Evolutionary conservation across 768 basidiomycete species (phyloP).

Genomic region (Tulasnella sp.): DNA sequence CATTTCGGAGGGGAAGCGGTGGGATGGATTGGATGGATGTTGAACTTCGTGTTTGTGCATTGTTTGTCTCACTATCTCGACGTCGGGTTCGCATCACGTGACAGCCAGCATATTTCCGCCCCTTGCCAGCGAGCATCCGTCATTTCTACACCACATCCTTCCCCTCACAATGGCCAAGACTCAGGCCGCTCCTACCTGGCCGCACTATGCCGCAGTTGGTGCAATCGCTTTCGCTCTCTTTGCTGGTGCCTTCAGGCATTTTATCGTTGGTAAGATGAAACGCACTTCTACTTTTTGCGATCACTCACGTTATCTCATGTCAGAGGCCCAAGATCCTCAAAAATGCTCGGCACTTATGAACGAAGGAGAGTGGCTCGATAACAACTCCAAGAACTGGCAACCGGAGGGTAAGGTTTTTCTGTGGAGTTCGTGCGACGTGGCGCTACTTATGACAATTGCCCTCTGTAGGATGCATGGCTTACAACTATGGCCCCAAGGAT

Average conservation of each 20-base stretch:
- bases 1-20: too few relatives aligned
- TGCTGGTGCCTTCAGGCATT: conserved; percentile 33
- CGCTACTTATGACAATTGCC: conserved; percentile 3
- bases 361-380: conserved; percentile 68
- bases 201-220: conserved; percentile 36
- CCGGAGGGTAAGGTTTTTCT: conserved; percentile 63
- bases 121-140: too few relatives aligned
- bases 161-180: background rate
- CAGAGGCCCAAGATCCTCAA: conserved; percentile 60
- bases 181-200: conserved; percentile 35
- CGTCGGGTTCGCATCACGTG: too few relatives aligned
- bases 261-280: conserved; percentile 33
- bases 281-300: too few relatives aligned
- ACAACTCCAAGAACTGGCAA: conserved; percentile 61
- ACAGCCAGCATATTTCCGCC: too few relatives aligned
- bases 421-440: too few relatives aligned
- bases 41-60: too few relatives aligned
- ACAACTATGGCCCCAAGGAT: conserved; percentile 47
- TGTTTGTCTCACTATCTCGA: too few relatives aligned
- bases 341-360: conserved; percentile 62
- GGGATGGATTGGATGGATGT: too few relatives aligned
- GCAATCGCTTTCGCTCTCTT: conserved; percentile 31
- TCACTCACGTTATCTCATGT: background rate
- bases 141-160: background rate
- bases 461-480: conserved; percentile 64